Percentiles rank a stretch among this genome's conserved stretches.
These are phyloP conservation scores for Capronia epimyces DNA, from an alignment of 2,329 filamentous ascomycete species.

Conservation along the genomic window DNA sequence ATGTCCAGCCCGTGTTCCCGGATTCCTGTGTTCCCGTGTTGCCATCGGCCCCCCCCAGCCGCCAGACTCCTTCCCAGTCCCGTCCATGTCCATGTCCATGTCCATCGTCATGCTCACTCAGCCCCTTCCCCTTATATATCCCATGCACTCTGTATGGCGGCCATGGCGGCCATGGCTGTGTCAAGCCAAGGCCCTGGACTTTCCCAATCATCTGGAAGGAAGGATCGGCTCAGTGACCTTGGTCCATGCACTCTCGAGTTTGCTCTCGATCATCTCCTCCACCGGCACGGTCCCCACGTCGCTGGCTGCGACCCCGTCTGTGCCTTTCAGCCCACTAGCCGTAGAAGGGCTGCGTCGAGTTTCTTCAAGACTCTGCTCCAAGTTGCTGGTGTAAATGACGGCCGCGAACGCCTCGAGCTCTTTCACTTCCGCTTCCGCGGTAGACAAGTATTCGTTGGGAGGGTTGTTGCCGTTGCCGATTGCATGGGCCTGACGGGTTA, in stretches of 20 bases:
- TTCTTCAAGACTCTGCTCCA: constrained; percentile 32
- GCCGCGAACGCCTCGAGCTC: constrained; percentile 46
- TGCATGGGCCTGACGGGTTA: constrained; percentile 82
- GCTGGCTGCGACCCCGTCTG: constrained; percentile 21
- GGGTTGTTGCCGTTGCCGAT: constrained; percentile 65
- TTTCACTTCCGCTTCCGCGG: constrained; percentile 44
- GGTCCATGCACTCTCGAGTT: constrained; percentile 29
- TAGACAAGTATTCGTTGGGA: constrained; percentile 42
- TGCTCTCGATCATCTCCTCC: constrained; percentile 27
- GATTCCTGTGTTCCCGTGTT: too few relatives aligned
- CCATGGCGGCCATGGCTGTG: too few relatives aligned
- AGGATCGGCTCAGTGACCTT: constrained; percentile 22
- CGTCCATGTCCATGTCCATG: too few relatives aligned
- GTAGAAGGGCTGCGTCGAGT: constrained; percentile 6
- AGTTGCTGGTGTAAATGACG: constrained; percentile 47
- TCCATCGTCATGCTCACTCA: too few relatives aligned
- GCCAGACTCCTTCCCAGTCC: too few relatives aligned
- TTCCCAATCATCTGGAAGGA: neutral
- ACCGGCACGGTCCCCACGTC: constrained; percentile 18
- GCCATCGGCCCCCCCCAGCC: too few relatives aligned
- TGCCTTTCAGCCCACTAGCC: constrained; percentile 17
- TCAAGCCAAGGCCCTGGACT: too few relatives aligned
- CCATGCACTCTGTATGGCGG: too few relatives aligned
- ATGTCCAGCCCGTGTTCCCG: too few relatives aligned
- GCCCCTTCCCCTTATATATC: too few relatives aligned